Conservation (phyloP, 192 early-diverging fungal genomes). For the Backusella sp. region DNA sequence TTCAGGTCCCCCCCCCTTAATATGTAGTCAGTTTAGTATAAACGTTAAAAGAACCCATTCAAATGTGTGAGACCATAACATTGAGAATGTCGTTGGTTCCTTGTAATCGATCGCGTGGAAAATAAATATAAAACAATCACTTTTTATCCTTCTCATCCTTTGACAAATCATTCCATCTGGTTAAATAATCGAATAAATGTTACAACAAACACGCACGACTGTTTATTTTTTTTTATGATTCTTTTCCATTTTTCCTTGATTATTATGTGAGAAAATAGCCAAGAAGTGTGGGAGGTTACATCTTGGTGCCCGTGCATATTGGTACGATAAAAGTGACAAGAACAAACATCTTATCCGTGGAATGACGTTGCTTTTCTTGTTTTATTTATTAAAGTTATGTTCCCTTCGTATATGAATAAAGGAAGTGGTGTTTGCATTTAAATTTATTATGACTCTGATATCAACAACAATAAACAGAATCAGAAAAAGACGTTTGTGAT, state of each 20-base stretch:
- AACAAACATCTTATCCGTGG: background rate
- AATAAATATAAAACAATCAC: background rate
- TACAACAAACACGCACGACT: background rate
- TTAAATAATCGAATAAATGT: background rate
- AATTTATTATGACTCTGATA: background rate
- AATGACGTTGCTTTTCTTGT: background rate
- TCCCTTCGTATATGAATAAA: background rate
- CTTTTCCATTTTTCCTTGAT: background rate
- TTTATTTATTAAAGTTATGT: background rate
- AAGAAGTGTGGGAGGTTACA: conserved; percentile 3
- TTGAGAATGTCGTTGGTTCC: background rate
- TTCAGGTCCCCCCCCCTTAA: background rate
- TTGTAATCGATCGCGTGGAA: background rate
- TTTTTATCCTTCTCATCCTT: background rate
- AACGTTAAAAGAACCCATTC: background rate
- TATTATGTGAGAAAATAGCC: background rate
- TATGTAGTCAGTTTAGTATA: background rate
- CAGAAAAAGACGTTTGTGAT: background rate
- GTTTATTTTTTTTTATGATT: background rate
- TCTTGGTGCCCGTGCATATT: background rate
- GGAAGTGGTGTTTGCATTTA: background rate
- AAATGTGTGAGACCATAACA: conserved; percentile 3
- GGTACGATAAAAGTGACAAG: background rate
- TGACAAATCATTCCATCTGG: background rate
- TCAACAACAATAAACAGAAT: background rate